These are phyloP conservation scores for Zizania palustris DNA, from an alignment of 202 grass and related monocot species.

Conservation along the genomic window DNA sequence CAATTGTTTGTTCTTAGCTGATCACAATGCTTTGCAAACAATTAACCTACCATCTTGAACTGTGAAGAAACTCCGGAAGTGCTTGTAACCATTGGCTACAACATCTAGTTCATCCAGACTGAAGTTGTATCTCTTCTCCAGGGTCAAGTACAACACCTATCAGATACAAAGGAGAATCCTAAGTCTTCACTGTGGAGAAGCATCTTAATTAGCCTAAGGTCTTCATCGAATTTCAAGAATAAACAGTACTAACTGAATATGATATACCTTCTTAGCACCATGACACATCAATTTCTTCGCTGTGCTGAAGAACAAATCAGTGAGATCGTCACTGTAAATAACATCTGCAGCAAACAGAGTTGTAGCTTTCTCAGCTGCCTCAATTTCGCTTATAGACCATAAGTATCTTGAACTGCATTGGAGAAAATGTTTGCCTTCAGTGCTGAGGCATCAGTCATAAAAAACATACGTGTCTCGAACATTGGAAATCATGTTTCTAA, in stretches of 20 bases:
- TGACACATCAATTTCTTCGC: constrained; percentile 58
- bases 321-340: constrained; percentile 73
- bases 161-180: constrained; percentile 25
- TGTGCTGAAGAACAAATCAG: constrained; percentile 63
- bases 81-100: constrained; percentile 75
- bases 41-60: constrained; percentile 40
- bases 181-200: background rate
- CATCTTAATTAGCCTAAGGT: background rate
- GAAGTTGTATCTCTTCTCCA: constrained; percentile 93
- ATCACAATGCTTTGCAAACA: background rate
- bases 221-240: background rate
- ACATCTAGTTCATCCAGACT: constrained; percentile 69
- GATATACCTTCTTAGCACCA: constrained; percentile 60
- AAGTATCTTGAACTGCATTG: constrained; percentile 45
- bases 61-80: constrained; percentile 62
- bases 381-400: constrained; percentile 61
- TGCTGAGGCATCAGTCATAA: background rate
- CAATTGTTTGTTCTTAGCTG: background rate
- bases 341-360: constrained; percentile 75
- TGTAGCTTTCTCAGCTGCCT: constrained; percentile 65
- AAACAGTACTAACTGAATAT: background rate
- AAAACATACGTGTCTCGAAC: no score
- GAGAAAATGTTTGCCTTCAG: constrained; percentile 18
- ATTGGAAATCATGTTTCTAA: no score
- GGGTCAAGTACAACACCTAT: constrained; percentile 75